Base-by-base conservation (phyloP, 73 alveolate genomes). In the Breviolum minutum region DNA sequence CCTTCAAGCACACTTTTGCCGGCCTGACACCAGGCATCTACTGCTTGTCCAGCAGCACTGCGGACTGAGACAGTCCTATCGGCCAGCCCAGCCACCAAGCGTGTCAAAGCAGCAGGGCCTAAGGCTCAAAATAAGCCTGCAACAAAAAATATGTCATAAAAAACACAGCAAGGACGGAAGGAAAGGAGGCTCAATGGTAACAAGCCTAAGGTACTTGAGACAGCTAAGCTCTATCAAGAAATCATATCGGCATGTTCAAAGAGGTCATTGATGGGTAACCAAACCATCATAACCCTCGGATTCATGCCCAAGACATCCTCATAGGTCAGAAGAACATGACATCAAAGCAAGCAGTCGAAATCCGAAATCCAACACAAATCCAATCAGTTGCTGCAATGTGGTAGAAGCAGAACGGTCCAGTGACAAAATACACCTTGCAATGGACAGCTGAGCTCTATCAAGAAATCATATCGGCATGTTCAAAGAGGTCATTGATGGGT, bases 11-110 rank as follows among this genome's bases (percentile, higher is more conserved):
- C 54, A 73, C 19, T 2, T 73, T 24, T 26, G 54, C 54, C 54
- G 29, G 93, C 93, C 93, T 84, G 94, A n/a, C 94, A 86, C 96
- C 96, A 89, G 73, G 96, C 96, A 12, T 89, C 96, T 29, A 89
- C 87, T 0, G 96, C 96, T 7, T 54, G 87, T 19, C 96, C 96
- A 61, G 96, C 96, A 26, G 96, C 96, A 17, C 60, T 40, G 61
- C 96, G 96, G 63, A 89, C 96, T 6, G 96, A 89, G 76, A n/a
- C 26, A 7, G 71, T 48, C 96, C 96, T 89, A 32, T 20, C 74
- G 63, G 61, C 88, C 62, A 89, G 70, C 19, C 96, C 96, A 48
- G 96, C 96, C 71, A 89, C 73, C 54, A 89, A 62, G 11, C 96
- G 96, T 26, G 96, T 89, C 87, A 89, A 48, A 54, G 96, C 87